phyloP scores from a whole-genome alignment of 371 early-diverging fungal species.

The Fennellomyces sp. region DNA sequence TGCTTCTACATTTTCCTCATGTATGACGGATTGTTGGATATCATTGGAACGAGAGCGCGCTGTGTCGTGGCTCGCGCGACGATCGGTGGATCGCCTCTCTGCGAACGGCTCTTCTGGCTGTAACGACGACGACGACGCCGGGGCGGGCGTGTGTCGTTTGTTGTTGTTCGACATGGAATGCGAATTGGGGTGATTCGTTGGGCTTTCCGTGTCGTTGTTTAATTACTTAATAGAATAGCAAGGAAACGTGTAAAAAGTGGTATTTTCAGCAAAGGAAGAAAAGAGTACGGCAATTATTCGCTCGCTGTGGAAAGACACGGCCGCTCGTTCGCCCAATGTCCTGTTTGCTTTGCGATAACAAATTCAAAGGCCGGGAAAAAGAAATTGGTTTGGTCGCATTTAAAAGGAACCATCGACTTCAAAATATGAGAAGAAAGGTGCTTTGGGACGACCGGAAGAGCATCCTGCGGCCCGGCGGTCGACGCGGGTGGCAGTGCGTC shows the following conservation, averaged over 20 bases:
- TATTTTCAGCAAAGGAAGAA: neutral
- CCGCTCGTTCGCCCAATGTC: no score
- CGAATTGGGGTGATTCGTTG: no score
- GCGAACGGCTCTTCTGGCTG: neutral
- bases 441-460: neutral
- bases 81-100: neutral
- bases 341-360: neutral
- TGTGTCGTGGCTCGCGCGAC: neutral
- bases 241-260: no score
- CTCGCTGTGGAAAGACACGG: neutral
- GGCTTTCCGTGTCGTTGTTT: no score
- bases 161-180: neutral
- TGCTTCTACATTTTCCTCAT: neutral
- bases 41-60: neutral
- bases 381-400: conserved; percentile 6
- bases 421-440: neutral
- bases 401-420: conserved; percentile 2
- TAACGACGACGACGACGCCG: neutral
- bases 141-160: neutral
- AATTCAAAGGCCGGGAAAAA: neutral
- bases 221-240: no score
- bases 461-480: no score
- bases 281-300: conserved; percentile 3
- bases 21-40: neutral
- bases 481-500: no score